These are phyloP conservation scores for Aspergillus sp. DNA, from an alignment of 2,329 filamentous ascomycete species.

Conservation along the genomic window DNA sequence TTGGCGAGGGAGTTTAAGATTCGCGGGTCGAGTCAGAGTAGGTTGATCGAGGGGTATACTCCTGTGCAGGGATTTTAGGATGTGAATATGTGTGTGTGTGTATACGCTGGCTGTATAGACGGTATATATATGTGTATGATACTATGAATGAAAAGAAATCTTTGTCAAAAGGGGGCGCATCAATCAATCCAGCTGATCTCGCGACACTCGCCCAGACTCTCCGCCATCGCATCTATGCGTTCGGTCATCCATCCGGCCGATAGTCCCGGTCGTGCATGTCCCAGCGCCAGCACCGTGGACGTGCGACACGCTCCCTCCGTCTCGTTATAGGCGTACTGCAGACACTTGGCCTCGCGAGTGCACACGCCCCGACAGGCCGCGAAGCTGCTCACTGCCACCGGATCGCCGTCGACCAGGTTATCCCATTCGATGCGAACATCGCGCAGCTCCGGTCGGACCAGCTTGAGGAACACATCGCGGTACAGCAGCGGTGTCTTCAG, in stretches of 20 bases:
- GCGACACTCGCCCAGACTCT: conserved; percentile 10
- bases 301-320: conserved; percentile 3
- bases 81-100: neutral
- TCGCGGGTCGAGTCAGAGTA: neutral
- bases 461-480: conserved; percentile 12
- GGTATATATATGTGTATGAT: neutral
- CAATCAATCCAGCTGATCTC: conserved; percentile 7
- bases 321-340: conserved; percentile 5
- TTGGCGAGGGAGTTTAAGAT: conserved; percentile 5
- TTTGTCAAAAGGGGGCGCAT: neutral
- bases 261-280: neutral
- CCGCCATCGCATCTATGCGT: conserved; percentile 10
- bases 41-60: neutral
- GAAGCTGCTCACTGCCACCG: neutral
- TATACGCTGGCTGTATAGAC: neutral
- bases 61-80: neutral
- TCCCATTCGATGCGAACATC: conserved; percentile 7
- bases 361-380: conserved; percentile 10
- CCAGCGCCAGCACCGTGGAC: neutral
- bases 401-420: conserved; percentile 9
- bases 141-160: neutral
- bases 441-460: conserved; percentile 5
- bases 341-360: conserved; percentile 2
- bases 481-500: conserved; percentile 40
- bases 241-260: conserved; percentile 15